These are phyloP conservation scores for Nitzschia inconspicua DNA, from an alignment of 108 stramenopile genomes.

Conservation along the genomic window DNA sequence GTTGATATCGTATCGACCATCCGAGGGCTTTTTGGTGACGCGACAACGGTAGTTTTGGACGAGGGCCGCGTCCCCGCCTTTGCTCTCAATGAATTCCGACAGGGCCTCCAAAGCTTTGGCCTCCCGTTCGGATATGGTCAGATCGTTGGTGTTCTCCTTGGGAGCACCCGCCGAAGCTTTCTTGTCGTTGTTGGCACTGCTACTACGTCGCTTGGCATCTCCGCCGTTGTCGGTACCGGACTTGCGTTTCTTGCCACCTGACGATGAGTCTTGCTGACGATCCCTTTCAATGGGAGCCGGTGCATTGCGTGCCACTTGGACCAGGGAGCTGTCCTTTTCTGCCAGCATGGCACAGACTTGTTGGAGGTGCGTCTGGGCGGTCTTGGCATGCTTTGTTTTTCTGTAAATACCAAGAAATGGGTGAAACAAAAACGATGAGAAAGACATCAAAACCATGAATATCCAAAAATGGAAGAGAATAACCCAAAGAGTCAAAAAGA, in stretches of 20 bases:
- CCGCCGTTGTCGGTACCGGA: constrained; percentile 16
- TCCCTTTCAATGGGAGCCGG: constrained; percentile 16
- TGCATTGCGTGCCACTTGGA: constrained; percentile 35
- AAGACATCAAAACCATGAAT: neutral
- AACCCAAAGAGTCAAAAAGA: too few species aligned
- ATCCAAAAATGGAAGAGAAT: neutral
- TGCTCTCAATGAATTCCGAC: constrained; percentile 54
- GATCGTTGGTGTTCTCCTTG: constrained; percentile 21
- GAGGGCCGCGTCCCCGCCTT: constrained; percentile 40
- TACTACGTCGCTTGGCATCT: constrained; percentile 3
- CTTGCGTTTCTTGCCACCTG: constrained; percentile 39
- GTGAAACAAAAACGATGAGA: neutral
- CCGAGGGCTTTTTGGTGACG: constrained; percentile 37
- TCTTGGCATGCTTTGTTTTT: constrained; percentile 60
- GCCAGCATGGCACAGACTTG: constrained; percentile 54
- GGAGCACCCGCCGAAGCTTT: neutral
- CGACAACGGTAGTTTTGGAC: constrained; percentile 32
- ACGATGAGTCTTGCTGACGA: constrained; percentile 29
- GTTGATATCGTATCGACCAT: constrained; percentile 67
- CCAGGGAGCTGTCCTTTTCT: constrained; percentile 65
- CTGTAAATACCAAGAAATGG: constrained; percentile 24
- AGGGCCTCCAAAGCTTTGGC: constrained; percentile 64
- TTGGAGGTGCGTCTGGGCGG: constrained; percentile 56
- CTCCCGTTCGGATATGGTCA: constrained; percentile 66
- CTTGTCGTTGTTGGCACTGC: neutral